Conservation (phyloP, 345 rosid species). For the Lenwebbia sp. region DNA sequence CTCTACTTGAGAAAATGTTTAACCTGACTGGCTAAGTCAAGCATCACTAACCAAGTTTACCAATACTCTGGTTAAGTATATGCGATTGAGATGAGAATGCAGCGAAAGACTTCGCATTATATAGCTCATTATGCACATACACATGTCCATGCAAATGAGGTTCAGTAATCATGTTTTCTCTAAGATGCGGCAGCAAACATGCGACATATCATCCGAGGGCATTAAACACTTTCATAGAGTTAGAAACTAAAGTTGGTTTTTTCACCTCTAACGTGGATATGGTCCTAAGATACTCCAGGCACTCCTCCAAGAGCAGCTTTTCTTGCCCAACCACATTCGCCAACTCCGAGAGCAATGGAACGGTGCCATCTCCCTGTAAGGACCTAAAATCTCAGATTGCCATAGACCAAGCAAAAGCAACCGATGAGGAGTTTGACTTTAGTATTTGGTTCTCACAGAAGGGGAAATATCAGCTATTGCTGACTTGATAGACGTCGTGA, state of each 20-base stretch:
- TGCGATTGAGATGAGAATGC: background rate
- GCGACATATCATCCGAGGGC: background rate
- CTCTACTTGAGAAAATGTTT: background rate
- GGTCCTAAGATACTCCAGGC: constrained; percentile 39
- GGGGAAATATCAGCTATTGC: constrained; percentile 16
- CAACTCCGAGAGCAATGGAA: constrained; percentile 35
- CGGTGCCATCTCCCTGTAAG: constrained; percentile 31
- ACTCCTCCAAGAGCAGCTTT: constrained; percentile 49
- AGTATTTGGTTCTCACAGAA: constrained; percentile 19
- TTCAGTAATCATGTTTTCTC: background rate
- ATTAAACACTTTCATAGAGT: background rate
- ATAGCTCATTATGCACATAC: background rate
- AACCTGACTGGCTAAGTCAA: background rate
- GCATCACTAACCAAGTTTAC: background rate
- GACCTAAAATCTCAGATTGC: background rate
- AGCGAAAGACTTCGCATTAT: background rate
- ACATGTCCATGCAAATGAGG: background rate
- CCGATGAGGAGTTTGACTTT: background rate
- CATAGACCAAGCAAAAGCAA: background rate
- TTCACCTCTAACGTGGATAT: constrained; percentile 47
- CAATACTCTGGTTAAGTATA: background rate
- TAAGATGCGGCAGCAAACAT: background rate
- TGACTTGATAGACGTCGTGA: constrained; percentile 37
- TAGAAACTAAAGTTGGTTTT: background rate
- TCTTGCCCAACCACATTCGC: constrained; percentile 52